These are phyloP conservation scores for Chrysosporium keratinophilum DNA, from an alignment of 2,329 filamentous ascomycete genomes.

Conservation along the genomic window DNA sequence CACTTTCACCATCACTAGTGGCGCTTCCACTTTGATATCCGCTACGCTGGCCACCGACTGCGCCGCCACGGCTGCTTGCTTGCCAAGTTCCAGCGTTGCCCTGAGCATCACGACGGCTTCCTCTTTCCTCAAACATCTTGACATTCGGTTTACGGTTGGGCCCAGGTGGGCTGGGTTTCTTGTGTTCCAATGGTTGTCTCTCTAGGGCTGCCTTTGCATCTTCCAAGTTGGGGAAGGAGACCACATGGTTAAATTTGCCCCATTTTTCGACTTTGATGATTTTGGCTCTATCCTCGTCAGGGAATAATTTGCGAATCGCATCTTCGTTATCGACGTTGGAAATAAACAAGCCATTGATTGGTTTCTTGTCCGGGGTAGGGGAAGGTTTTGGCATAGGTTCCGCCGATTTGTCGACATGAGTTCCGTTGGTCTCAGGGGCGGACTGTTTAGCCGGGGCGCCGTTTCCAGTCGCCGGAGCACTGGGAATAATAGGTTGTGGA, in stretches of 20 bases:
- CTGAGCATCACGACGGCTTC: conserved; percentile 36
- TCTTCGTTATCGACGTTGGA: conserved; percentile 76
- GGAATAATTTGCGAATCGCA: conserved; percentile 69
- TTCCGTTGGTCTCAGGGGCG: conserved; percentile 42
- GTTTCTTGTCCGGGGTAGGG: conserved; percentile 45
- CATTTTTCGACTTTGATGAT: conserved; percentile 60
- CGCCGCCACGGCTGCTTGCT: conserved; percentile 50
- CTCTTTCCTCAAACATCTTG: conserved; percentile 68
- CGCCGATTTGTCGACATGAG: conserved; percentile 34
- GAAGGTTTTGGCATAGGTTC: conserved; percentile 47
- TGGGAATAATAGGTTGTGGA: conserved; percentile 32
- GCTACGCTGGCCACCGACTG: conserved; percentile 52
- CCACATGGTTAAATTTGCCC: conserved; percentile 66
- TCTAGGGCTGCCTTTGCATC: conserved; percentile 72
- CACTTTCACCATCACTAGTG: conserved; percentile 58
- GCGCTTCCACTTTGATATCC: conserved; percentile 80
- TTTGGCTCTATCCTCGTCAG: conserved; percentile 71
- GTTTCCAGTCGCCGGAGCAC: conserved; percentile 22
- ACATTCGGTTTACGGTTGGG: conserved; percentile 71
- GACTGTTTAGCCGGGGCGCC: conserved; percentile 27
- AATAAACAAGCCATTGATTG: conserved; percentile 77
- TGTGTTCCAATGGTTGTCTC: conserved; percentile 63
- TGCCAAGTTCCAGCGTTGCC: conserved; percentile 49
- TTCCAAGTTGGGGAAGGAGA: conserved; percentile 68
- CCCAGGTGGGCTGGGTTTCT: conserved; percentile 56